Conservation (phyloP, 2,329 filamentous ascomycete genomes). For the Aspergillus sp. region DNA sequence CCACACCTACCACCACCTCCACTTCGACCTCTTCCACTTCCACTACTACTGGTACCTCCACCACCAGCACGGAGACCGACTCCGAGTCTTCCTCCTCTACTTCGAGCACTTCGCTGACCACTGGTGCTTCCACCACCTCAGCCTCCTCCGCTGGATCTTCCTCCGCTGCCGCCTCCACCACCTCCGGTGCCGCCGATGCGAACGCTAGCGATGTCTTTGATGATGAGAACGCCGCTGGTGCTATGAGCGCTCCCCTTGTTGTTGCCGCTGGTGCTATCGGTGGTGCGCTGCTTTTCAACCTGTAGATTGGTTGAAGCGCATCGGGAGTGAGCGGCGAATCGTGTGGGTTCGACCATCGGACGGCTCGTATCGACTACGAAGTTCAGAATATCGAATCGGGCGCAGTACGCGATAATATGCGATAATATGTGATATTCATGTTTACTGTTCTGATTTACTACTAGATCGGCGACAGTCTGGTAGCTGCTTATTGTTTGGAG, state of each 20-base stretch:
- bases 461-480: too few species aligned
- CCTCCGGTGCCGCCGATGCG: not conserved
- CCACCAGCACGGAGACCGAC: not conserved
- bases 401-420: too few species aligned
- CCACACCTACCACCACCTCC: slow-evolving; percentile 19
- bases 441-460: too few species aligned
- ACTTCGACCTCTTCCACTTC: slow-evolving; percentile 15
- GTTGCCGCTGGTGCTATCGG: slow-evolving; percentile 27
- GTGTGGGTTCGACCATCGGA: too few species aligned
- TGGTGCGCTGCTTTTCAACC: slow-evolving; percentile 25
- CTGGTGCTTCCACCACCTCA: slow-evolving; percentile 16
- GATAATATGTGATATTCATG: too few species aligned
- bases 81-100: slow-evolving; percentile 16
- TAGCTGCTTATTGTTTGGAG: too few species aligned
- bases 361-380: too few species aligned
- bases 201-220: slow-evolving; percentile 1
- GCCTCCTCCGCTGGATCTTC: slow-evolving; percentile 18
- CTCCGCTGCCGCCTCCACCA: slow-evolving; percentile 5
- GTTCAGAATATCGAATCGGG: too few species aligned
- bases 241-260: slow-evolving; percentile 20
- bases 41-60: slow-evolving; percentile 15
- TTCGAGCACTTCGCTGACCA: not conserved
- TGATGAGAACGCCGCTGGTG: slow-evolving; percentile 16
- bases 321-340: too few species aligned
- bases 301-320: slow-evolving; percentile 2